Evolutionary conservation across 2,329 filamentous ascomycete species (phyloP).

Genomic region (Polytolypa hystricis): DNA sequence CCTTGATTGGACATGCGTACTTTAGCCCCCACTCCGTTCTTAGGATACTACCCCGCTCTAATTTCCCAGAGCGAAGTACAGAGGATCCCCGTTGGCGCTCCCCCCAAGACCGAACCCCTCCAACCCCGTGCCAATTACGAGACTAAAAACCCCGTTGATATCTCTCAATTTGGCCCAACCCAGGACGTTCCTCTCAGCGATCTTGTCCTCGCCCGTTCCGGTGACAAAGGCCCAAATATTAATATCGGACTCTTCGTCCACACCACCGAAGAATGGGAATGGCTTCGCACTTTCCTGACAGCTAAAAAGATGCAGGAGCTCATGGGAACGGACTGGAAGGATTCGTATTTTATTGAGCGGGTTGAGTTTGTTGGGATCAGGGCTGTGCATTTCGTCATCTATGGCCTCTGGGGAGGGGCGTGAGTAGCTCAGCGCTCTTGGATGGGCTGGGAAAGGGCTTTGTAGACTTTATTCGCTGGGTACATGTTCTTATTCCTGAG

Average conservation of each 20-base stretch:
- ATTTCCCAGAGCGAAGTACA: too few relatives aligned
- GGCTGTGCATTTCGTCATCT: constrained; percentile 43
- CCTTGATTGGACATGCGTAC: constrained; percentile 33
- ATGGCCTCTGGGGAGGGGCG: constrained; percentile 34
- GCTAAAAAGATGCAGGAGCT: constrained; percentile 26
- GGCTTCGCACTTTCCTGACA: constrained; percentile 33
- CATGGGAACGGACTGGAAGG: constrained; percentile 36
- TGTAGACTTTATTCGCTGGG: constrained; percentile 43
- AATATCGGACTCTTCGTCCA: constrained; percentile 33
- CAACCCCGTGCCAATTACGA: too few relatives aligned
- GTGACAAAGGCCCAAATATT: constrained; percentile 30
- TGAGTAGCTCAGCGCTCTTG: constrained; percentile 39
- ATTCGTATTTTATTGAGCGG: constrained; percentile 34
- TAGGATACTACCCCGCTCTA: constrained; percentile 36
- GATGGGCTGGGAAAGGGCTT: constrained; percentile 45
- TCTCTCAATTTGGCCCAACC: too few relatives aligned
- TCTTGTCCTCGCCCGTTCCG: constrained; percentile 33
- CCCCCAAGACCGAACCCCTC: too few relatives aligned
- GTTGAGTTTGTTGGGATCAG: constrained; percentile 36
- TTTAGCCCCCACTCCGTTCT: constrained; percentile 28
- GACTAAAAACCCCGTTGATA: too few relatives aligned
- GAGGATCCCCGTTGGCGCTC: too few relatives aligned
- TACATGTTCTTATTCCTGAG: too few relatives aligned
- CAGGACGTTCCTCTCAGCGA: too few relatives aligned
- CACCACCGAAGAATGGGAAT: constrained; percentile 18